Conservation (phyloP, 2,329 filamentous ascomycete genomes). For the Tolypocladium sp. region DNA sequence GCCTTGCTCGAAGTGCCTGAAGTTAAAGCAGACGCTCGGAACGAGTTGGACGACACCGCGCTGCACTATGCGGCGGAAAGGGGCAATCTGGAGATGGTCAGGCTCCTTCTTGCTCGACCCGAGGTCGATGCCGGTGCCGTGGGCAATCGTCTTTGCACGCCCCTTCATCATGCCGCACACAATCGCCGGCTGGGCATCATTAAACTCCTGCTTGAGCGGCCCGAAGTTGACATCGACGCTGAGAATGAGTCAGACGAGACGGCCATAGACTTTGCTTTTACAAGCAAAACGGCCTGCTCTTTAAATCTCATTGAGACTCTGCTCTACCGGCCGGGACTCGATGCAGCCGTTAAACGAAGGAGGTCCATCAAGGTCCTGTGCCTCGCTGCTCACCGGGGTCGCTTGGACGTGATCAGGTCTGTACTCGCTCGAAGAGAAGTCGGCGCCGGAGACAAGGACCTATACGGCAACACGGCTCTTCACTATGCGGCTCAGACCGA, state of each 20-base stretch:
- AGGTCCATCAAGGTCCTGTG: background rate
- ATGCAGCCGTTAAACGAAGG: background rate
- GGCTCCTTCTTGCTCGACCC: background rate
- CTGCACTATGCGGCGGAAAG: background rate
- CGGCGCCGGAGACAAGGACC: background rate
- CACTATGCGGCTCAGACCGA: background rate
- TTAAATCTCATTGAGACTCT: background rate
- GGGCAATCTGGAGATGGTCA: background rate
- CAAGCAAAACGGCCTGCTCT: no score
- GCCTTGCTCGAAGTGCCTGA: background rate
- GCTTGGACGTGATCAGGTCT: background rate
- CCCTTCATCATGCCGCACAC: background rate
- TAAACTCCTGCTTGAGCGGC: background rate
- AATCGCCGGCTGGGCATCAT: background rate
- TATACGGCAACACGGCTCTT: background rate
- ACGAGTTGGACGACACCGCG: background rate
- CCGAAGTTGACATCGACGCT: background rate
- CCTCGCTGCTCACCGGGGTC: background rate
- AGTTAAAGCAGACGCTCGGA: background rate
- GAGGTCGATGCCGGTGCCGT: background rate
- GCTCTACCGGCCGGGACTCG: background rate
- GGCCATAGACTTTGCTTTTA: background rate
- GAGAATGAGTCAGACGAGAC: background rate
- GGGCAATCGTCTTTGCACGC: background rate
- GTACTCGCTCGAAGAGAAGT: background rate